phyloP scores from a whole-genome alignment of 352 stramenopile species.

The Phytophthora vignae region DNA sequence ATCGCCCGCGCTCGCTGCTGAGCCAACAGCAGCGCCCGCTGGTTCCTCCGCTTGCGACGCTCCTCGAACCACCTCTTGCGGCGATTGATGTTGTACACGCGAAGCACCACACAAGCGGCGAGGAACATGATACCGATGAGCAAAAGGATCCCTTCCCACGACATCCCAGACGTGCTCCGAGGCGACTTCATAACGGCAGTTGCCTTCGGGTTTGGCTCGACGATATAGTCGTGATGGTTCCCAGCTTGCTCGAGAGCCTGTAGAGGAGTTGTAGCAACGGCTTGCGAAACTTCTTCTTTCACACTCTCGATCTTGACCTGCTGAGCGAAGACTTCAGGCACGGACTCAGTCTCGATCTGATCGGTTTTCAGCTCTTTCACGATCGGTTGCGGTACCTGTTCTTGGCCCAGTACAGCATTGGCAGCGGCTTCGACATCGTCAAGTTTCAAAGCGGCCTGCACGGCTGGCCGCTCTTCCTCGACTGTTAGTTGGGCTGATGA shows the following conservation, averaged over 20 bases:
- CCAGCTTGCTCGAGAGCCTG: background rate
- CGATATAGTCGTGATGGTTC: background rate
- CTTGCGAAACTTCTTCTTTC: background rate
- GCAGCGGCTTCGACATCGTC: background rate
- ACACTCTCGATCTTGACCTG: conserved; percentile 8
- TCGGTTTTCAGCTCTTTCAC: background rate
- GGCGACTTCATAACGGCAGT: background rate
- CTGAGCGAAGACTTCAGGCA: conserved; percentile 1
- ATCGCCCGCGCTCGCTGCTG: conserved; percentile 33
- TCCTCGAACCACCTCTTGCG: conserved; percentile 59
- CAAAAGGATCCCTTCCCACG: conserved; percentile 51
- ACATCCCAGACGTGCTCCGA: conserved; percentile 36
- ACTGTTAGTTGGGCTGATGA: background rate
- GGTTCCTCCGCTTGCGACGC: conserved; percentile 44
- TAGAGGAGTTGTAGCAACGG: background rate
- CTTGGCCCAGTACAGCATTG: background rate
- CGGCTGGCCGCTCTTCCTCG: background rate
- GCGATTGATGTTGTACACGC: conserved; percentile 57
- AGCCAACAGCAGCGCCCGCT: conserved; percentile 32
- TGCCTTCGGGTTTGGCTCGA: background rate
- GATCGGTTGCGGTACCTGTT: background rate
- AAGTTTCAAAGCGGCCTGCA: background rate
- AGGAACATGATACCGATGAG: conserved; percentile 51
- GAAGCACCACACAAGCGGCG: conserved; percentile 52
- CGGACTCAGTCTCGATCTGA: background rate